Conservation (phyloP, 768 basidiomycete species). For the Phanerodontia chrysosporium region DNA sequence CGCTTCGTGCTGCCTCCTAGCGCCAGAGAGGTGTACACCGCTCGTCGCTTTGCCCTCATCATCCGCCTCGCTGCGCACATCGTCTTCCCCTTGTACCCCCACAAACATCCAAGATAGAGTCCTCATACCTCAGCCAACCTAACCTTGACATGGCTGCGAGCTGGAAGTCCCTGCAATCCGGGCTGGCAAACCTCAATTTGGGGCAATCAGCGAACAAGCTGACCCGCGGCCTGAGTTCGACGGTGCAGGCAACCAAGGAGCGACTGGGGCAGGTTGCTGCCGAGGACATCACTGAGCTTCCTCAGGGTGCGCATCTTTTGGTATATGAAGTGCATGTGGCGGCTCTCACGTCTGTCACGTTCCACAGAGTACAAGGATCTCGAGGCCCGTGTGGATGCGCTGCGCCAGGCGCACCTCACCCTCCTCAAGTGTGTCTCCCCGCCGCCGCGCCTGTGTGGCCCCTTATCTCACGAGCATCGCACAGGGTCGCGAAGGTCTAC, state of each 20-base stretch:
- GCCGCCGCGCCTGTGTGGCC: slow-evolving; percentile 1
- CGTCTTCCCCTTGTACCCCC: background rate
- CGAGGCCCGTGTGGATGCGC: slow-evolving; percentile 90
- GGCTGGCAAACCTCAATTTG: slow-evolving; percentile 62
- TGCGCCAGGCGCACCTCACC: slow-evolving; percentile 69
- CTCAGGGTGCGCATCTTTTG: slow-evolving; percentile 52
- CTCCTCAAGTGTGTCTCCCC: slow-evolving; percentile 66
- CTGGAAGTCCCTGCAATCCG: slow-evolving; percentile 68
- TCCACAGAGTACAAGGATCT: slow-evolving; percentile 91
- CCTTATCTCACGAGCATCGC: background rate
- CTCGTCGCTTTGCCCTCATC: slow-evolving; percentile 2
- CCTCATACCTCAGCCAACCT: background rate
- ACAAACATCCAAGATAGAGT: slow-evolving; percentile 3
- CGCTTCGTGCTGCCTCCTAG: background rate
- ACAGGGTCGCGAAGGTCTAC: slow-evolving; percentile 86
- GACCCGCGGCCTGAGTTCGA: slow-evolving; percentile 75
- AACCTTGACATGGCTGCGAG: slow-evolving; percentile 17
- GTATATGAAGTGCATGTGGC: background rate
- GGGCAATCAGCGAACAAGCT: slow-evolving; percentile 72
- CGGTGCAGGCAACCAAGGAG: slow-evolving; percentile 84
- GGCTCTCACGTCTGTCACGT: background rate
- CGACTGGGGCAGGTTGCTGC: slow-evolving; percentile 83
- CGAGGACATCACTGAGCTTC: slow-evolving; percentile 93
- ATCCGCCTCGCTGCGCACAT: background rate
- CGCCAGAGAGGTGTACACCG: slow-evolving; percentile 5